Base-by-base conservation (phyloP, 2,329 filamentous ascomycete genomes). In the Verticillium nubilum region DNA sequence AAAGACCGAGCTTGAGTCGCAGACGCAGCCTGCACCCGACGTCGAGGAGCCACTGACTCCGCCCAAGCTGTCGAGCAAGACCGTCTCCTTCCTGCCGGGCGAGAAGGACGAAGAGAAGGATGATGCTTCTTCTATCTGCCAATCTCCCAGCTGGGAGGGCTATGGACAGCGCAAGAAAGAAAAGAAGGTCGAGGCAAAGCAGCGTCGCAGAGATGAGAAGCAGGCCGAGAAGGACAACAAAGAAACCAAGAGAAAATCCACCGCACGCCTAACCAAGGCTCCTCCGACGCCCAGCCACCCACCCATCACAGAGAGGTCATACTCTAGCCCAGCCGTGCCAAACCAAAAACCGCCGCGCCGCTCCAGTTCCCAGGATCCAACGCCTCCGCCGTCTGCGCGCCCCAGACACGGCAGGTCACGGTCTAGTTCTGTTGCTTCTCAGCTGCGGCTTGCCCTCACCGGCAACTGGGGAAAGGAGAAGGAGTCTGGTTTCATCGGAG, bases 111-210 rank as follows among this genome's bases (percentile, higher is more conserved):
- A 71, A 27, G 60, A 66, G n/a, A 68, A 71, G 62, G 78, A 78
- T 55, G 70, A 77, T 54, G 79, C 77, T 3, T 80, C 78, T 13
- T 72, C 73, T 0, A 83, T 86, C 58, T 87, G 85, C 62, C 82
- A 85, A 59, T 87, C 85, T 1, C 85, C 85, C 1, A 85, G 79
- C 59, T 87, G 85, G 85, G 83, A 86, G 62, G 79, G 81, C 25
- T 83, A 83, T 64, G 76, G 77, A 2, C 77, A 79, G 23, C 79
- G 75, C 63, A 84, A 81, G 65, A 81, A 78, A 66, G 80, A 83
- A 62, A 83, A 80, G 67, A 82, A 80, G 66, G 71, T 72, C 15
- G 73, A 75, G 35, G 68, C 69, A 13, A 71, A 74, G 58, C 73
- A 74, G 61, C 68, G 69, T 59, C 78, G 74, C 58, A 78, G 73